Conservation (phyloP, 2,329 filamentous ascomycete genomes). For the Camillea tinctor region DNA sequence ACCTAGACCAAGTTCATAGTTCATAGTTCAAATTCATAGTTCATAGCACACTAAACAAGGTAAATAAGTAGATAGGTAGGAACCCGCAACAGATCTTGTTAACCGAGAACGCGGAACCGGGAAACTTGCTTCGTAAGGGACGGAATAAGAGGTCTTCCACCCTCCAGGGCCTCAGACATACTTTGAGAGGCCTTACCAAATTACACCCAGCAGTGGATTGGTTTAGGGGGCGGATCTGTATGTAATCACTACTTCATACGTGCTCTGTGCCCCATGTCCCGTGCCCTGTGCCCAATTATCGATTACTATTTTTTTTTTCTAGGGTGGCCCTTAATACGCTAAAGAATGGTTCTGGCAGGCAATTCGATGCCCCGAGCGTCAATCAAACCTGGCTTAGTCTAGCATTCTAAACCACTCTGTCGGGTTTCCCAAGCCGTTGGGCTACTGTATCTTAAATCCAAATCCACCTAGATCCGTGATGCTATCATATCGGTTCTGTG, state of each 20-base stretch:
- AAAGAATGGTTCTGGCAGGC: neutral
- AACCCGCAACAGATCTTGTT: neutral
- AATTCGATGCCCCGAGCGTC: neutral
- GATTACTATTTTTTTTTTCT: neutral
- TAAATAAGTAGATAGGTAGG: neutral
- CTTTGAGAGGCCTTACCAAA: neutral
- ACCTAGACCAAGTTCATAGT: too few species aligned
- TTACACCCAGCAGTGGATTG: neutral
- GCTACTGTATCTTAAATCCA: neutral
- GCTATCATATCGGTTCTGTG: too few species aligned
- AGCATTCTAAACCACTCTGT: neutral
- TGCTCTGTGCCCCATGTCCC: neutral
- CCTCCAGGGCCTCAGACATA: too few species aligned
- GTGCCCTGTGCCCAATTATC: too few species aligned
- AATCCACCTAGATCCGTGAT: neutral
- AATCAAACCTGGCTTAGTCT: neutral
- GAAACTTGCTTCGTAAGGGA: neutral
- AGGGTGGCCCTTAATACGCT: neutral
- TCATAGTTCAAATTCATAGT: neutral
- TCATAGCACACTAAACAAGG: neutral
- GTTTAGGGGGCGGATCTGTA: neutral
- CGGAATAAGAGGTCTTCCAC: neutral
- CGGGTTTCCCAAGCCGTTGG: neutral
- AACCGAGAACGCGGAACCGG: neutral
- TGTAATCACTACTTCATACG: neutral